These are phyloP conservation scores for Hortaea sp. DNA, from an alignment of 2,329 filamentous ascomycete genomes.

Conservation along the genomic window DNA sequence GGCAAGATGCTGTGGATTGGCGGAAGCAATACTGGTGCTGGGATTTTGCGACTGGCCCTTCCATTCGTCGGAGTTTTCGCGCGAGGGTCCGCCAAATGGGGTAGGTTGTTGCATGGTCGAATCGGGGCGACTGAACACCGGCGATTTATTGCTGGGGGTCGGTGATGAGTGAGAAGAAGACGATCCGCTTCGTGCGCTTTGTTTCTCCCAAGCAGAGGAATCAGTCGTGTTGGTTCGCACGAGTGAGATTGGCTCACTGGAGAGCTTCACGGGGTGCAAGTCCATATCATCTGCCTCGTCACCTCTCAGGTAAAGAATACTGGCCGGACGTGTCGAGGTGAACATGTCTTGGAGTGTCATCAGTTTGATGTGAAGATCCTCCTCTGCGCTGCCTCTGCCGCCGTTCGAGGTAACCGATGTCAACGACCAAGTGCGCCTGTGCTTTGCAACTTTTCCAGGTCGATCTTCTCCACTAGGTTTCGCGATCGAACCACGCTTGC, in stretches of 20 bases:
- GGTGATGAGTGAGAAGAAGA: conserved; percentile 48
- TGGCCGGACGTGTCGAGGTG: conserved; percentile 68
- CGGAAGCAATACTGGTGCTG: conserved; percentile 37
- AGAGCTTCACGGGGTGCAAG: conserved; percentile 62
- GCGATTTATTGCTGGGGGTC: conserved; percentile 37
- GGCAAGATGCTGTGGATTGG: conserved; percentile 28
- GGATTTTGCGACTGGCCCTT: conserved; percentile 44
- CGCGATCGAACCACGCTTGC: conserved; percentile 45
- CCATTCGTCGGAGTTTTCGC: conserved; percentile 38
- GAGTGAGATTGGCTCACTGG: conserved; percentile 54
- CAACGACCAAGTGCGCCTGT: conserved; percentile 93
- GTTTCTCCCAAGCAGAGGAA: conserved; percentile 39
- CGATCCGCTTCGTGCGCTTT: conserved; percentile 41
- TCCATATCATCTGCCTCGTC: conserved; percentile 73
- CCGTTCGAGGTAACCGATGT: conserved; percentile 52
- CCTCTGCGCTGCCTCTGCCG: conserved; percentile 40
- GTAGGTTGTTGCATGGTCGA: conserved; percentile 36
- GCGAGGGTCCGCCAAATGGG: conserved; percentile 33
- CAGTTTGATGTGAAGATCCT: conserved; percentile 70
- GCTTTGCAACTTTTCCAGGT: conserved; percentile 75
- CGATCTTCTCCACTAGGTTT: conserved; percentile 44
- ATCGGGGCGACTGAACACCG: conserved; percentile 29
- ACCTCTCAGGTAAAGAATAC: conserved; percentile 66
- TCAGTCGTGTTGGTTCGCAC: conserved; percentile 40
- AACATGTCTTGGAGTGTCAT: conserved; percentile 80